These are phyloP conservation scores for Canariomyces notabilis DNA, from an alignment of 2,329 filamentous ascomycete species.

Conservation along the genomic window DNA sequence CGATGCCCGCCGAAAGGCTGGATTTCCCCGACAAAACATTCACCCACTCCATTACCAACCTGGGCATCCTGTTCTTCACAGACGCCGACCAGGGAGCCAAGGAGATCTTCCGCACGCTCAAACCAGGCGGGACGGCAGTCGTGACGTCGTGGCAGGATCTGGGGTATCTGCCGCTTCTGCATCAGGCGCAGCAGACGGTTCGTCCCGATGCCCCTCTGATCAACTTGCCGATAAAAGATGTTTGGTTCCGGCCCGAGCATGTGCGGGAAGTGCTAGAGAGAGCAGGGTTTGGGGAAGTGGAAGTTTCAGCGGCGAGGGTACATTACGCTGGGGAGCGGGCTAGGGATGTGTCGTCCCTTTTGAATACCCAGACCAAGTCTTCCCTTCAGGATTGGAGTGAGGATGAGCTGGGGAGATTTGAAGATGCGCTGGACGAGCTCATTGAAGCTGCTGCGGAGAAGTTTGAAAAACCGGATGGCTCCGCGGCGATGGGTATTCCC, in stretches of 20 bases:
- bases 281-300: neutral
- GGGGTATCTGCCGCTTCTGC: neutral
- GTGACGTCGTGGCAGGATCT: constrained; percentile 28
- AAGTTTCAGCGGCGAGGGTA: neutral
- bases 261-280: neutral
- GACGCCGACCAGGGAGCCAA: constrained; percentile 30
- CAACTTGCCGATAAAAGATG: neutral
- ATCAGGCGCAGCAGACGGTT: neutral
- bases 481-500: neutral
- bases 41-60: constrained; percentile 35
- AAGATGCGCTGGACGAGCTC: neutral
- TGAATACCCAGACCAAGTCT: neutral
- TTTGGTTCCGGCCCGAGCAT: neutral
- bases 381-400: neutral
- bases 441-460: neutral
- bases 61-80: constrained; percentile 35
- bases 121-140: constrained; percentile 33
- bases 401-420: neutral
- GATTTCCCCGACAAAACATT: constrained; percentile 30
- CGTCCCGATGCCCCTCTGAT: neutral
- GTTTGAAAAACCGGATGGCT: neutral
- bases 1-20: constrained; percentile 25
- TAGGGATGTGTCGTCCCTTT: neutral
- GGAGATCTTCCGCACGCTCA: constrained; percentile 36
- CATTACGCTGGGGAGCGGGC: neutral